Evolutionary conservation across 495 filamentous ascomycete species (phyloP).

Genomic region (Acidomyces sp.): DNA sequence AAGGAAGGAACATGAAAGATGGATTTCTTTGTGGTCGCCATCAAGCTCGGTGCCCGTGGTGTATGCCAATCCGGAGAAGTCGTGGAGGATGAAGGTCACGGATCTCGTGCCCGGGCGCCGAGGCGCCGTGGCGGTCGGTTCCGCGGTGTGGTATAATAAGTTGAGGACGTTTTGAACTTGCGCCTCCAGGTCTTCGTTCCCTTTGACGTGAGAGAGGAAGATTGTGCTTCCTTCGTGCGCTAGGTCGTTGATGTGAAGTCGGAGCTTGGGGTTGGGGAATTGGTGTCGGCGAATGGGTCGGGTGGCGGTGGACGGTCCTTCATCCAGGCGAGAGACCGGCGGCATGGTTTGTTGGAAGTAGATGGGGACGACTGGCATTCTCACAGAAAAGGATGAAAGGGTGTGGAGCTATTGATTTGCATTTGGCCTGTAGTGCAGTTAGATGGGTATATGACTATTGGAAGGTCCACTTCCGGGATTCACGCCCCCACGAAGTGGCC

Average conservation of each 20-base stretch:
- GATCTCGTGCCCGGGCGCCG: constrained; percentile 49
- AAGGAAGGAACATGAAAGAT: constrained; percentile 73
- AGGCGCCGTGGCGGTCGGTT: constrained; percentile 29
- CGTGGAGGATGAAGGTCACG: constrained; percentile 72
- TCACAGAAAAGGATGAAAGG: too few species aligned
- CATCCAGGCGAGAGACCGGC: constrained; percentile 5
- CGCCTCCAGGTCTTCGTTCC: constrained; percentile 39
- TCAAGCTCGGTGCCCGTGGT: constrained; percentile 76
- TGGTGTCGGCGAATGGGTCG: constrained; percentile 15
- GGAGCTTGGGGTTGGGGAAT: constrained; percentile 18
- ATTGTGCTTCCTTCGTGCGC: constrained; percentile 20
- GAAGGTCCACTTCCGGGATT: too few species aligned
- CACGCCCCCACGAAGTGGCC: too few species aligned
- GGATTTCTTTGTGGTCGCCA: constrained; percentile 86
- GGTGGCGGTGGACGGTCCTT: constrained; percentile 8
- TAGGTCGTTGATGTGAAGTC: constrained; percentile 25
- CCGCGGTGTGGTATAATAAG: constrained; percentile 56
- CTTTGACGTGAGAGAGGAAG: constrained; percentile 21
- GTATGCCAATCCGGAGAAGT: constrained; percentile 75
- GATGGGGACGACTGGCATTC: constrained; percentile 17
- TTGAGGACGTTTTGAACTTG: constrained; percentile 53
- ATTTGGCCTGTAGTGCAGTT: too few species aligned
- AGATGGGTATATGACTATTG: too few species aligned
- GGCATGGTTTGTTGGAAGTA: constrained; percentile 18
- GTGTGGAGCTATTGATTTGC: too few species aligned